Percentiles rank a stretch among this genome's conserved stretches.
phyloP scores from a whole-genome alignment of 192 early-diverging fungal species.

The Coemansia nantahalensis region DNA sequence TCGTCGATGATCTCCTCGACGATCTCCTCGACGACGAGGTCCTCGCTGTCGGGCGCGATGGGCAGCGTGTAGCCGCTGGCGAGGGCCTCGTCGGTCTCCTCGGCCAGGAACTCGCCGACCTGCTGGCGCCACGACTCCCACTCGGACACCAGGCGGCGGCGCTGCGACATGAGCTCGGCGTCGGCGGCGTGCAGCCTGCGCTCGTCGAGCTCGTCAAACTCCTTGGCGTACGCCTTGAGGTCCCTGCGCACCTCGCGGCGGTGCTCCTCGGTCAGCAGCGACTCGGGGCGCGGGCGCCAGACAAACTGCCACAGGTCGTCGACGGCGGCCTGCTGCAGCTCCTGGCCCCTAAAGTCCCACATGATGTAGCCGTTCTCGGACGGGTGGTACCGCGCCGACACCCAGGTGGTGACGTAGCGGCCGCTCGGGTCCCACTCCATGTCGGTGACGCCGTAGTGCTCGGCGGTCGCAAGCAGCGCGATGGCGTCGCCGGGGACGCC shows the following conservation, averaged over 20 bases:
- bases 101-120: conserved; percentile 55
- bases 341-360: conserved; percentile 89
- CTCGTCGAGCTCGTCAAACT: conserved; percentile 90
- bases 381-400: conserved; percentile 82
- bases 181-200: conserved; percentile 65
- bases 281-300: conserved; percentile 92
- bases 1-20: conserved; percentile 69
- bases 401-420: conserved; percentile 83
- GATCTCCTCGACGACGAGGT: conserved; percentile 85
- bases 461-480: conserved; percentile 67
- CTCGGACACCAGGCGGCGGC: conserved; percentile 72
- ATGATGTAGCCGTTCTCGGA: conserved; percentile 88
- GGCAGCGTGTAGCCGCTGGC: conserved; percentile 68
- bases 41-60: conserved; percentile 80
- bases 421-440: conserved; percentile 99
- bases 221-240: conserved; percentile 80
- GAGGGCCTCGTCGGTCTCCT: conserved; percentile 55
- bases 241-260: conserved; percentile 90
- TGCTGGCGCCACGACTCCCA: conserved; percentile 81
- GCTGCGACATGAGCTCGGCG: conserved; percentile 72
- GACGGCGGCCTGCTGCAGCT: conserved; percentile 69
- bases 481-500: conserved; percentile 60
- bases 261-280: conserved; percentile 73
- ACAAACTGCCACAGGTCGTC: conserved; percentile 89
- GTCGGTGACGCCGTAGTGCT: conserved; percentile 95